phyloP scores from a whole-genome alignment of 1,284 basidiomycete genomes.

The Malassezia furfur region DNA sequence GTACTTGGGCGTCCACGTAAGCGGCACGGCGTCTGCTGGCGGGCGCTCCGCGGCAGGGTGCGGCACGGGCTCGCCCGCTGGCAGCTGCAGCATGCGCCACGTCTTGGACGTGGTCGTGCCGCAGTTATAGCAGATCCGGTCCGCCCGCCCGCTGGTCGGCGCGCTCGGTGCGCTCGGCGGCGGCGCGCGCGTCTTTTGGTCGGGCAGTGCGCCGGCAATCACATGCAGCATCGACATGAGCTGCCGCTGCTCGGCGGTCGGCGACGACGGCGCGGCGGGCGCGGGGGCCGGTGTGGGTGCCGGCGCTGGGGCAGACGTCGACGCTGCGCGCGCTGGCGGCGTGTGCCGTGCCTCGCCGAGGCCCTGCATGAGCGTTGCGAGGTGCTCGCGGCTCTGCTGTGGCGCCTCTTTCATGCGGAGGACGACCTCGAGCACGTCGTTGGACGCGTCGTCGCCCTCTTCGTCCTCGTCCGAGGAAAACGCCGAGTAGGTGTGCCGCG shows the following conservation, averaged over 20 bases:
- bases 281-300: not conserved
- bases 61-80: conserved; percentile 23
- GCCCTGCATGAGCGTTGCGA: conserved; percentile 30
- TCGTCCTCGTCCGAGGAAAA: conserved; percentile 34
- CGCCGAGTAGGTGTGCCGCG: conserved; percentile 12
- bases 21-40: conserved; percentile 14
- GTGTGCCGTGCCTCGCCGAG: conserved; percentile 2
- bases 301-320: not conserved
- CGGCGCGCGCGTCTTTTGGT: not conserved
- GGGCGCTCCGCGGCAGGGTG: conserved; percentile 27
- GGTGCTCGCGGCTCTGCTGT: conserved; percentile 32
- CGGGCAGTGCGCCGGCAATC: conserved; percentile 13
- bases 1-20: conserved; percentile 14
- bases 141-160: not conserved
- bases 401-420: conserved; percentile 41
- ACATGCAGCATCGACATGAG: conserved; percentile 12
- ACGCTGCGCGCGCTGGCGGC: not conserved
- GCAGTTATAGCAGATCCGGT: conserved; percentile 42
- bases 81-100: conserved; percentile 33
- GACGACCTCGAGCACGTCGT: conserved; percentile 38
- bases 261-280: conserved; percentile 6
- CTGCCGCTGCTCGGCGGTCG: conserved; percentile 14
- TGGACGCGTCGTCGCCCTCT: conserved; percentile 26
- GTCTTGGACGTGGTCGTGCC: conserved; percentile 24
- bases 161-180: not conserved